phyloP scores from a whole-genome alignment of 306 rosid genomes.

The Rosa chinensis region DNA sequence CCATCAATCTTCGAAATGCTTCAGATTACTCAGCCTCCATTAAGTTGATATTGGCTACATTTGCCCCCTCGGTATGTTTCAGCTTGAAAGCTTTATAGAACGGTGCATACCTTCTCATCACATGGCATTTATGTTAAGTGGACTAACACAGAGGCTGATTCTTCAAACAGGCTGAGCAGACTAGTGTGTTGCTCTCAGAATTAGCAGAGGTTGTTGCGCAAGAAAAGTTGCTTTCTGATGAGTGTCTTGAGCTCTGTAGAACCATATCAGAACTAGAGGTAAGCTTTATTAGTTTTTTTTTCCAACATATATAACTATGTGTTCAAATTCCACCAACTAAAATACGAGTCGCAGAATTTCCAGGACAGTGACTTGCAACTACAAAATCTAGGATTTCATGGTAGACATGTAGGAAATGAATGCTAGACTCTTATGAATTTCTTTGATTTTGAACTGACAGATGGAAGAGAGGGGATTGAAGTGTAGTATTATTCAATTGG shows the following conservation, averaged over 20 bases:
- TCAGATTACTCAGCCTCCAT: slow-evolving; percentile 47
- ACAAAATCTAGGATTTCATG: not conserved
- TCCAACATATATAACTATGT: not conserved
- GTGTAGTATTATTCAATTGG: slow-evolving; percentile 52
- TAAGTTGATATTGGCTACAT: slow-evolving; percentile 38
- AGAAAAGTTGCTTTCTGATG: slow-evolving; percentile 64
- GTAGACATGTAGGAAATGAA: not conserved
- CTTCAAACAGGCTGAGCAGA: slow-evolving; percentile 50
- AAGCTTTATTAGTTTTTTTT: not conserved
- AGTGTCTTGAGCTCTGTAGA: slow-evolving; percentile 50
- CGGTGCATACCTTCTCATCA: not conserved
- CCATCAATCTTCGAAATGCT: slow-evolving; percentile 44
- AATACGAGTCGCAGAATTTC: not conserved
- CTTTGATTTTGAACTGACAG: slow-evolving; percentile 32
- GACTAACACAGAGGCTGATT: slow-evolving; percentile 18
- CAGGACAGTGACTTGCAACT: not conserved
- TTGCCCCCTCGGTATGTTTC: slow-evolving; percentile 45
- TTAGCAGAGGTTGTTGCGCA: slow-evolving; percentile 62
- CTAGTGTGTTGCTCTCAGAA: slow-evolving; percentile 46
- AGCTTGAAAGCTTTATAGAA: not conserved
- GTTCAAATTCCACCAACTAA: not conserved
- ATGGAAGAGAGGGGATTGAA: slow-evolving; percentile 57
- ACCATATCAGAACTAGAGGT: slow-evolving; percentile 59
- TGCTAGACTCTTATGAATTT: not conserved
- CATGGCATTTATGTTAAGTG: not conserved